phyloP scores from a whole-genome alignment of 345 rosid genomes.

The Murraya koenigii region DNA sequence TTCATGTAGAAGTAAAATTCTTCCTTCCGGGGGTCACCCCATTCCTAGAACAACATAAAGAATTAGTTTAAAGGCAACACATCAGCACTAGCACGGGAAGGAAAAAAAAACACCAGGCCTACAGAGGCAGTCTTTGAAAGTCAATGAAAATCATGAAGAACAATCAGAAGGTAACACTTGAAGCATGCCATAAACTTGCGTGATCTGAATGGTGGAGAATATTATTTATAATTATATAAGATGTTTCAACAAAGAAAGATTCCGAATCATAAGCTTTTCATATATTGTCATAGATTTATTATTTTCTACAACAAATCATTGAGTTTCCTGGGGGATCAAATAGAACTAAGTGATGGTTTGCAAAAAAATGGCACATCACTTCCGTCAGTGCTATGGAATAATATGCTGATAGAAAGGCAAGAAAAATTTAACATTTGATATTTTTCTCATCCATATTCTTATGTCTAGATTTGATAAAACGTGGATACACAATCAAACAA shows the following conservation, averaged over 20 bases:
- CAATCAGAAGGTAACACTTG: neutral
- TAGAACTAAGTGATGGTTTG: neutral
- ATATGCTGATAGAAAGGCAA: neutral
- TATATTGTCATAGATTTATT: neutral
- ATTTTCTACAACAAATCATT: neutral
- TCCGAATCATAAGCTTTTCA: neutral
- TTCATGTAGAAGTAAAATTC: conserved; percentile 87
- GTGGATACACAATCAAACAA: neutral
- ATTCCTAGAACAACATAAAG: conserved; percentile 58
- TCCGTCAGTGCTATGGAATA: neutral
- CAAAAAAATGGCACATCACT: neutral
- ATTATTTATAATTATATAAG: neutral
- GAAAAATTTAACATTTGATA: neutral
- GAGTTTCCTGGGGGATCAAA: neutral
- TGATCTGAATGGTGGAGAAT: neutral
- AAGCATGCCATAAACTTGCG: neutral
- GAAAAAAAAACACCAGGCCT: neutral
- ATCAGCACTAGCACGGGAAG: neutral
- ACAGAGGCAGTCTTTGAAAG: neutral
- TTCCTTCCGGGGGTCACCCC: conserved; percentile 96
- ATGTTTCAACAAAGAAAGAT: neutral
- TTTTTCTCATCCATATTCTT: neutral
- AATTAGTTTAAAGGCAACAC: neutral
- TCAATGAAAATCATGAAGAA: neutral
- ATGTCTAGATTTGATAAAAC: neutral